Evolutionary conservation across 352 stramenopile species (phyloP), one percentile per base, ranked within the genome.

Genomic region (Bremia lactucae): DNA sequence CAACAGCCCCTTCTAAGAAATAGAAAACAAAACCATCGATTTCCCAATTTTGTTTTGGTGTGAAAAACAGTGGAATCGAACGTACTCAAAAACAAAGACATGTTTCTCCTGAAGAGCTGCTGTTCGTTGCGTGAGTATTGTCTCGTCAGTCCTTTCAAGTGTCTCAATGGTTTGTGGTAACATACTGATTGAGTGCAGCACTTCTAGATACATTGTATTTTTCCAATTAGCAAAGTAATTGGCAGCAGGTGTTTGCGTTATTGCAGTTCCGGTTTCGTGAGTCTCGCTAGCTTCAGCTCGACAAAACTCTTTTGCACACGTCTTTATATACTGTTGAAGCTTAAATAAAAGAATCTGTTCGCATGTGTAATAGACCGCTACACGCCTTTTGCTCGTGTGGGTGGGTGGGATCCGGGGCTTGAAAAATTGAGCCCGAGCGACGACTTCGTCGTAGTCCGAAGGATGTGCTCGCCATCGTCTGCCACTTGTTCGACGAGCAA

Each of bases 261-360:
- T 26, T n/a, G 1, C 9, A 14, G 11, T 16, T 52, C 19, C 19
- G 3, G 46, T 37, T 13, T 13, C 28, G 9, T 42, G 40, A 9
- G 22, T 11, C 28, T 46, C 35, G 3, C 16, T 26, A 23, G 31
- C 33, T 49, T 52, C 39, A 51, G 33, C 44, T 11, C 35, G 42
- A 29, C 46, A 47, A 47, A n/a, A 36, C 4, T 65, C 58, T 10
- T 47, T 52, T 1, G 40, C 37, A 15, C 22, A 42, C 11, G 52
- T 62, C 7, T 84, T 67, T 29, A 81, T 68, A 68, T 69, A 83
- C 35, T 83, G 84, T 36, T 78, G 59, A 36, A 87, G 44, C 42
- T 84, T 85, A 39, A 87, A 86, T 7, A 90, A 49, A 10, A 52
- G 58, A 21, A 90, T 68, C 35, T 68, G 68, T 29, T 87, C 71